Conservation (phyloP, 2,329 filamentous ascomycete genomes). For the Cladophialophora yegresii region DNA sequence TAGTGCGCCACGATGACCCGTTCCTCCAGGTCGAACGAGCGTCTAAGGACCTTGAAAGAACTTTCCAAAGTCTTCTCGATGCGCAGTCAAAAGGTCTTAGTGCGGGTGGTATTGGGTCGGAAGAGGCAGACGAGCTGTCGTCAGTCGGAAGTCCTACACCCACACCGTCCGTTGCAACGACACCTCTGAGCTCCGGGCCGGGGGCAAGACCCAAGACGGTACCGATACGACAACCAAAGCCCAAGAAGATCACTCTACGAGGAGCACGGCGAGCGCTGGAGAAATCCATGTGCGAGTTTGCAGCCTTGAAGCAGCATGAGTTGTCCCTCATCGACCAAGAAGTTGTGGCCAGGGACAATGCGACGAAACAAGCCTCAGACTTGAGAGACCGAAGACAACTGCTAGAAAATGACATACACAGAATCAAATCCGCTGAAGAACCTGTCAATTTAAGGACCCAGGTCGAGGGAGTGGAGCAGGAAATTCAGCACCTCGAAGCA, state of each 20-base stretch:
- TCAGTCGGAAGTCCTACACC: constrained; percentile 54
- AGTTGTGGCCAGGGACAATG: constrained; percentile 48
- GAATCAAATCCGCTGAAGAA: constrained; percentile 51
- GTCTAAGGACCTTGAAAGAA: constrained; percentile 57
- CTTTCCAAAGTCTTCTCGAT: constrained; percentile 62
- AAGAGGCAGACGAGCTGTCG: constrained; percentile 45
- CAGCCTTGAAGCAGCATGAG: constrained; percentile 60
- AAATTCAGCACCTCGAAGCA: constrained; percentile 61
- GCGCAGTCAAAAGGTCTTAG: constrained; percentile 61
- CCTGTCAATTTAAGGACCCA: constrained; percentile 53
- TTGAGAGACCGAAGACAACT: constrained; percentile 55
- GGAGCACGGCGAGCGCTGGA: constrained; percentile 60
- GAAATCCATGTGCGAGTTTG: constrained; percentile 58
- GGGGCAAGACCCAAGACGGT: constrained; percentile 42
- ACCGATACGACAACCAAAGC: constrained; percentile 44
- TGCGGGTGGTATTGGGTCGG: constrained; percentile 50
- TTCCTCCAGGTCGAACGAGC: constrained; percentile 56
- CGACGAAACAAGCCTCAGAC: constrained; percentile 53
- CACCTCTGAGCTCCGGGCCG: constrained; percentile 37
- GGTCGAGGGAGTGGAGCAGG: constrained; percentile 54
- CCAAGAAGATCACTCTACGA: constrained; percentile 54
- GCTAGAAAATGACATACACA: constrained; percentile 53
- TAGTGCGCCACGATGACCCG: constrained; percentile 41
- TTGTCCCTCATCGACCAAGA: constrained; percentile 53
- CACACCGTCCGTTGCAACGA: constrained; percentile 41